Evolutionary conservation across 2,329 filamentous ascomycete genomes (phyloP), one percentile per base, ranked within the genome.

Genomic region (Ceratocystis variospora): DNA sequence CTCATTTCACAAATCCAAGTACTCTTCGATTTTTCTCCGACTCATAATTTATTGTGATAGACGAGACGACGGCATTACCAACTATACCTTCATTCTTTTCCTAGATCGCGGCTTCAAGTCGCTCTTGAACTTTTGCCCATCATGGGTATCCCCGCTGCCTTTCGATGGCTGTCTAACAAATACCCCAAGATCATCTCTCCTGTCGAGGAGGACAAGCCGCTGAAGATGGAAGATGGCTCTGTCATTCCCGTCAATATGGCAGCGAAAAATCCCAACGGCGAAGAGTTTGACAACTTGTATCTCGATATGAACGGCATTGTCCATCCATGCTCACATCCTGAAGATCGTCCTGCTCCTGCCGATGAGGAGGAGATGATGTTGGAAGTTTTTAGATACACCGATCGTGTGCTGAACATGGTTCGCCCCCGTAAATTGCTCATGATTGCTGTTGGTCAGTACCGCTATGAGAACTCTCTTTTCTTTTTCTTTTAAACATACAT

Each of bases 301-400:
- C 84, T 99, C 69, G 94, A 99, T 73, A 97, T 99, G 93, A 99
- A 99, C 76, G 95, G 94, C 74, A 99, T 99, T 71, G 94, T 99
- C 46, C 94, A 99, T 79, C 95, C 95, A 41, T 99, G 94, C 78
- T 96, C 93, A 61, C 94, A 99, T 77, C 94, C 94, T 0, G 94
- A 99, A 75, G 93, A 97, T 73, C 85, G 86, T 69, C 91, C 94
- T 1, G 85, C 94, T 3, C 94, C 94, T 10, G 88, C 87, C 73
- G 93, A 94, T 68, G 94, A 99, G 78, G 90, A 96, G 75, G 94
- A 97, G 78, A 99, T 99, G 94, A 99, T 99, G 94, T 75, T 96
- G 72, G 95, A 95, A 73, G 87, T 99, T 69, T 99, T 99, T 80
- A 90, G 88, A 74, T 99, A 99, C 77, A 99, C 94, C n/a, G 92